A percentile compares a stretch with the other conserved stretches of the same genome.
phyloP scores from a whole-genome alignment of 139 green algal species.

The Picochlorum sp. region DNA sequence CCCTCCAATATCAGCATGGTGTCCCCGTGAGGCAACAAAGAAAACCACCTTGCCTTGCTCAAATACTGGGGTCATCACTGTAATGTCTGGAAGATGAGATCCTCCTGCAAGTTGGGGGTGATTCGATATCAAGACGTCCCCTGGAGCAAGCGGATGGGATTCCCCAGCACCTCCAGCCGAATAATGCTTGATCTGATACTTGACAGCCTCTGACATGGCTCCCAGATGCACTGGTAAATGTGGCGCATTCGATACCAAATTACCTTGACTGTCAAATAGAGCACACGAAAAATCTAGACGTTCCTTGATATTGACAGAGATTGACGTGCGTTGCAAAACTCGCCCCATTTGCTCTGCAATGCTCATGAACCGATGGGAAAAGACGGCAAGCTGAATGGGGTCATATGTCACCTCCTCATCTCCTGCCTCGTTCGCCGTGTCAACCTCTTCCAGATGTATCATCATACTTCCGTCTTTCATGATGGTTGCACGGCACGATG shows the following conservation, averaged over 20 bases:
- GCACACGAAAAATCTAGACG: conserved; percentile 95
- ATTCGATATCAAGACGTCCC: conserved; percentile 91
- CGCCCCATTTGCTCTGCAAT: conserved; percentile 99
- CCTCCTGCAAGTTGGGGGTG: conserved; percentile 88
- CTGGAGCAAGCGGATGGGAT: conserved; percentile 37
- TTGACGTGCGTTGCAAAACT: conserved; percentile 83
- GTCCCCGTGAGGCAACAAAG: conserved; percentile 83
- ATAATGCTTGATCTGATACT: conserved; percentile 73
- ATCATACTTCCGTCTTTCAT: conserved; percentile 66
- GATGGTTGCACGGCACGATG: conserved; percentile 64
- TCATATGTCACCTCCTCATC: conserved; percentile 43
- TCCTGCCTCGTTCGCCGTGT: neutral
- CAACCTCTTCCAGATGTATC: conserved; percentile 34
- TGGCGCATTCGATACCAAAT: conserved; percentile 93
- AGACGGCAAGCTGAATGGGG: conserved; percentile 91
- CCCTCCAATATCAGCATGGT: conserved; percentile 85
- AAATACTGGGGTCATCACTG: conserved; percentile 94
- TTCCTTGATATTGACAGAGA: conserved; percentile 99
- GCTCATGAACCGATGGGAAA: conserved; percentile 96
- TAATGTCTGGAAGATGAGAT: conserved; percentile 96
- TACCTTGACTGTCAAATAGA: conserved; percentile 60
- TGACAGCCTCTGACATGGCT: conserved; percentile 88
- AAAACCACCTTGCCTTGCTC: conserved; percentile 70
- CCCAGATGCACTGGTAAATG: conserved; percentile 97
- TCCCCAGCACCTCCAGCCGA: conserved; percentile 23